Evolutionary conservation across 2,329 filamentous ascomycete species (phyloP).

Genomic region (Aspergillus fumigatiaffinis): DNA sequence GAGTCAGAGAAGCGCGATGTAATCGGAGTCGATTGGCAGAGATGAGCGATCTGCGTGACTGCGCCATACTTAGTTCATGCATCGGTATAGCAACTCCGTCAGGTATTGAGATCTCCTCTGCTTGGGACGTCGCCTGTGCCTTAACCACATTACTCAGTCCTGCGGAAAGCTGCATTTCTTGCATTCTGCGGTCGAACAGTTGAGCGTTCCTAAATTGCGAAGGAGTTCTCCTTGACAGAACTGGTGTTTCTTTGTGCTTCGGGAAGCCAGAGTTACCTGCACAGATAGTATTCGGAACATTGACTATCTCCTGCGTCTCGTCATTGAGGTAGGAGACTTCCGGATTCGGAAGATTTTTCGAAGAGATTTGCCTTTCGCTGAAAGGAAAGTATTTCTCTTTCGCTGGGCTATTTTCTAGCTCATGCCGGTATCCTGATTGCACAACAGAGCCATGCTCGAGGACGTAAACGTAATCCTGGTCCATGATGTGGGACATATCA

Average conservation of each 20-base stretch:
- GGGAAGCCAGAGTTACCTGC: background rate
- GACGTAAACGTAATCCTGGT: constrained; percentile 74
- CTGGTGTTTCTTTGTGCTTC: background rate
- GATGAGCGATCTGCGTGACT: background rate
- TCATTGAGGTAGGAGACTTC: background rate
- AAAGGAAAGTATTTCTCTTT: constrained; percentile 17
- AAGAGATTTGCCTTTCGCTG: background rate
- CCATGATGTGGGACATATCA: constrained; percentile 70
- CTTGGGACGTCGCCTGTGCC: background rate
- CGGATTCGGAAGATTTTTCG: background rate
- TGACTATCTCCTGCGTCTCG: background rate
- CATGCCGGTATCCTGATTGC: constrained; percentile 62
- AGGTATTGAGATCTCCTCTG: background rate
- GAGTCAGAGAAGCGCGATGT: background rate
- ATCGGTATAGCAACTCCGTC: background rate
- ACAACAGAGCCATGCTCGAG: constrained; percentile 66
- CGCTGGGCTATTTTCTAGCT: constrained; percentile 44
- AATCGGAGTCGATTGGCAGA: background rate
- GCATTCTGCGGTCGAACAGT: background rate
- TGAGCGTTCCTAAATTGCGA: background rate
- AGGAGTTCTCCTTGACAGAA: background rate
- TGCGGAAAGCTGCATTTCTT: background rate
- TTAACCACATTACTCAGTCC: background rate
- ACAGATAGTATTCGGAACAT: background rate
- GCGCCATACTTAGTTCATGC: constrained; percentile 1